Evolutionary conservation across 768 basidiomycete genomes (phyloP), one percentile per base, ranked within the genome.

Genomic region (Trichaptum fuscoviolaceum): DNA sequence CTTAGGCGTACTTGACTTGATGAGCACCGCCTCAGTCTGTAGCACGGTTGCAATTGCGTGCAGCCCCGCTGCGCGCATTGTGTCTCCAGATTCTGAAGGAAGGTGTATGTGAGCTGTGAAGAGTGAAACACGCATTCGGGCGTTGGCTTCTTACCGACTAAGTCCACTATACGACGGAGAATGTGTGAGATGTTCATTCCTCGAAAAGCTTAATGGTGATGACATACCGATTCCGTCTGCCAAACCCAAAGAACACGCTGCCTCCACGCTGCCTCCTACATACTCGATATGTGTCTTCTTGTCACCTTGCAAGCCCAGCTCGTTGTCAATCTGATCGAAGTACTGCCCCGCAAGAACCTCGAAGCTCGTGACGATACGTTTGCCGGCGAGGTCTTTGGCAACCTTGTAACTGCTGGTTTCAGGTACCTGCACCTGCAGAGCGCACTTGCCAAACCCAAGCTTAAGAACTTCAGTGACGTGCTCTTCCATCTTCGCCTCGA

Each of bases 41-140:
- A 99, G 85, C 12, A 99, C 75, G 10, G 95, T 98, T 17, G 89
- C 91, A 72, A 99, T 98, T 57, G 96, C 88, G 75, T 92, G 92
- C 65, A 99, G 82, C 42, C 96, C 97, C 0, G 96, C 96, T 26
- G 96, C 97, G 35, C 96, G 93, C 97, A 99, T 99, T 8, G 97
- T 99, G 73, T 99, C 97, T 58, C 97, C 97, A 20, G 96, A 99
- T 79, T 99, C 96, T 96, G 74, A 57, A 62, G 62, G 27, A 64
- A 24, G 8, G 26, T 30, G 25, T 58, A 23, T 66, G 61, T 42
- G 35, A 52, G 23, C 27, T 58, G 8, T 30, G 35, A 4, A 18
- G 60, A 34, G 35, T 61, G 12, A 34, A 0, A 15, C 58, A n/a
- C 25, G 59, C 12, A 7, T 25, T 9, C 58, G 62, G 34, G 62